Evolutionary conservation across 2,329 filamentous ascomycete species (phyloP).

Genomic region (Neofusicoccum sp.): DNA sequence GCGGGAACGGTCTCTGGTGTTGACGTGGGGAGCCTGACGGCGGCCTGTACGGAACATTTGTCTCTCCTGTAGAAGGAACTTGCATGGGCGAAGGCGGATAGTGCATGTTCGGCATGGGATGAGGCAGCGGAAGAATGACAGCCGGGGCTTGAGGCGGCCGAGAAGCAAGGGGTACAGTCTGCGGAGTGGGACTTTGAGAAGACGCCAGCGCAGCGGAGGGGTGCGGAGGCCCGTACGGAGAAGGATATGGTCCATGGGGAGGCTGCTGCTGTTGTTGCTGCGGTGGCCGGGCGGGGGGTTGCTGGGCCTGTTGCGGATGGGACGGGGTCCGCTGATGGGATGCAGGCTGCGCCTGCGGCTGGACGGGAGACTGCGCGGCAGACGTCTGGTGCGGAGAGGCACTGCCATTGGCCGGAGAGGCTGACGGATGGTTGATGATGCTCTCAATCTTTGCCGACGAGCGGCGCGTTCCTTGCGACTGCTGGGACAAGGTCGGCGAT

Average conservation of each 20-base stretch:
- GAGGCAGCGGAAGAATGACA: conserved; percentile 35
- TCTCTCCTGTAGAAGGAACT: conserved; percentile 29
- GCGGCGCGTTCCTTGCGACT: neutral
- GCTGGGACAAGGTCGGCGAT: conserved; percentile 3
- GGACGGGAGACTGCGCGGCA: conserved; percentile 8
- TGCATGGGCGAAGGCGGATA: conserved; percentile 27
- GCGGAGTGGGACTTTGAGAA: conserved; percentile 29
- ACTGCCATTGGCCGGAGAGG: conserved; percentile 2
- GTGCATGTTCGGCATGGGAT: conserved; percentile 42
- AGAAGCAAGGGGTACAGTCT: conserved; percentile 8
- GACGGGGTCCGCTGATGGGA: conserved; percentile 11
- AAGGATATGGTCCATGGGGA: conserved; percentile 8
- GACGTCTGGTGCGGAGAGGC: conserved; percentile 15
- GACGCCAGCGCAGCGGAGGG: neutral
- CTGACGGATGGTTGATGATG: conserved; percentile 19
- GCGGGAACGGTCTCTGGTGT: conserved; percentile 26
- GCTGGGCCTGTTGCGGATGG: conserved; percentile 5
- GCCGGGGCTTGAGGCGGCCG: conserved; percentile 4
- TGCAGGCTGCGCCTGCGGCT: neutral
- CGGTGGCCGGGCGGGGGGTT: neutral
- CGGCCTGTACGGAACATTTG: conserved; percentile 32
- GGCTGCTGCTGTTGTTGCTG: conserved; percentile 1
- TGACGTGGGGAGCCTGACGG: conserved; percentile 32
- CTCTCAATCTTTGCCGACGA: conserved; percentile 19
- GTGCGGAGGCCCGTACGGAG: conserved; percentile 17